phyloP scores from a whole-genome alignment of 169 alveolate species.

The Plasmodium berghei region DNA sequence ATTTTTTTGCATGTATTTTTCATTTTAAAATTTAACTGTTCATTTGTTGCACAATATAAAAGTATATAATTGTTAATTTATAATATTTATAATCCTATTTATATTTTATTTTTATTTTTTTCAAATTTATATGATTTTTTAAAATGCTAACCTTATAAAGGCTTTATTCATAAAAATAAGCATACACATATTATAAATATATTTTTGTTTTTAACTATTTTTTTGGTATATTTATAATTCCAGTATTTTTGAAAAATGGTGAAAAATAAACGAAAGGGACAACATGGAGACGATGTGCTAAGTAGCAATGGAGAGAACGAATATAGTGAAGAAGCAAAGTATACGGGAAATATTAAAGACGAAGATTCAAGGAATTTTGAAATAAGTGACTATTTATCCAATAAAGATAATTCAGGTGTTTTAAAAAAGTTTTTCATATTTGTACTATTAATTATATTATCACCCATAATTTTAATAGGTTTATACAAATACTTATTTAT shows the following conservation, averaged over 20 bases:
- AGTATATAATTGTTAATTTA: too few relatives aligned
- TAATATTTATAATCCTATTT: too few relatives aligned
- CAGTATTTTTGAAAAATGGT: not conserved
- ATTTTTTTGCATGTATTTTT: too few relatives aligned
- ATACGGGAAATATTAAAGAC: not conserved
- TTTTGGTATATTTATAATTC: too few relatives aligned
- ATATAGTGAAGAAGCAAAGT: not conserved
- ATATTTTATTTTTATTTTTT: too few relatives aligned
- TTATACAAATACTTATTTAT: slow-evolving; percentile 34
- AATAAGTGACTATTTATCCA: slow-evolving; percentile 30
- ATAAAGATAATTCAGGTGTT: slow-evolving; percentile 47
- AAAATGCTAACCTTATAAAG: too few relatives aligned
- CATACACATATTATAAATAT: too few relatives aligned
- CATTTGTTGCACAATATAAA: too few relatives aligned
- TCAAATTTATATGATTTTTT: too few relatives aligned
- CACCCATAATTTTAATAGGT: slow-evolving; percentile 41
- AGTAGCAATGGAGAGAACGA: slow-evolving; percentile 3
- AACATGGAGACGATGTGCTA: not conserved
- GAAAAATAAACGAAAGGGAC: not conserved
- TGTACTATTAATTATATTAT: slow-evolving; percentile 58
- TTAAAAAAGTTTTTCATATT: slow-evolving; percentile 40
- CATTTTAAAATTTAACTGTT: too few relatives aligned
- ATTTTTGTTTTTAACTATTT: too few relatives aligned
- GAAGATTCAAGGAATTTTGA: slow-evolving; percentile 19
- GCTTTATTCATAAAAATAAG: too few relatives aligned